Evolutionary conservation across 2,329 filamentous ascomycete species (phyloP), one percentile per base, ranked within the genome.

Genomic region (Hyphodiscus sp.): DNA sequence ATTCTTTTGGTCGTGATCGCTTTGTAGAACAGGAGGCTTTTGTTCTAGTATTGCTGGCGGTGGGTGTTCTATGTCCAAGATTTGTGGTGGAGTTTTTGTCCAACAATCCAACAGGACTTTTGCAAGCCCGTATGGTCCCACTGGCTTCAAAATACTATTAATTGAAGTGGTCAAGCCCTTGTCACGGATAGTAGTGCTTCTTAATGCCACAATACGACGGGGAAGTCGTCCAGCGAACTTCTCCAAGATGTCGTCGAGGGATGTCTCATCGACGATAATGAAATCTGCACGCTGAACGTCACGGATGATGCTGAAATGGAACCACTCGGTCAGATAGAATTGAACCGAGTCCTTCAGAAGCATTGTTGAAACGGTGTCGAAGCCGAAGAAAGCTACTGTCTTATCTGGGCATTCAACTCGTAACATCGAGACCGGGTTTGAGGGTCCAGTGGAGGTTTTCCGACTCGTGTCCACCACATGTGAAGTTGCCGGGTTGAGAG

Each of bases 231-330:
- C 38, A 5, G 20, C 19, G 5, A 51, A 33, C 3, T 9, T 3
- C 41, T 26, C 26, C 30, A 11, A 15, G 29, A 29, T 16, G 2
- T 20, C 18, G 33, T 18, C 45, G 38, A 51, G 59, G 11, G 49
- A 58, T 33, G 53, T 55, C 50, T 64, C 61, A 38, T 63, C 62
- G 23, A 49, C 53, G 33, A 64, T 60, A 11, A 59, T 51, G 13
- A 64, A 61, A 30, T 62, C 58, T 13, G 52, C 30, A 23, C 19
- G 20, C 6, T 49, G 29, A 11, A 49, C 26, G 13, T 38, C 50
- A 9, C 56, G 13, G 3, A 48, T 46, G 45, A 62, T 43, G 13
- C 41, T 38, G 4, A 64, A 44, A 5, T 46, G 41, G 18, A 62
- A 64, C 62, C 62, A 64, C 15, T 61, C 48, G 1, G 49, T 55